These are phyloP conservation scores for Xerocomus spinulosus DNA, from an alignment of 768 basidiomycete genomes.

Conservation along the genomic window DNA sequence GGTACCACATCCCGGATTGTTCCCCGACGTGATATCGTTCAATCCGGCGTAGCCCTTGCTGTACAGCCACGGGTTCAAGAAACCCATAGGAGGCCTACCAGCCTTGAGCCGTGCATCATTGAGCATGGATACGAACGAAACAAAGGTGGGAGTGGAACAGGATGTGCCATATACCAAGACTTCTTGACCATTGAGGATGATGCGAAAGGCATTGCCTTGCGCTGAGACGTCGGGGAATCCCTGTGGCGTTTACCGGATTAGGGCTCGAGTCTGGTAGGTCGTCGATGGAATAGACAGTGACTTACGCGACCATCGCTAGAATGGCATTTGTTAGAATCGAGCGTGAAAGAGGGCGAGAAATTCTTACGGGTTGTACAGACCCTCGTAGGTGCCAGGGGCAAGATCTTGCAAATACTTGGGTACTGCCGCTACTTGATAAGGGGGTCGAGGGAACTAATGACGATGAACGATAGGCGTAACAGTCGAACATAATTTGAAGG, in stretches of 20 bases:
- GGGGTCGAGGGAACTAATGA: slow-evolving; percentile 47
- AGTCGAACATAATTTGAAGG: slow-evolving; percentile 3
- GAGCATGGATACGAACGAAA: slow-evolving; percentile 58
- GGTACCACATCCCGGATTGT: slow-evolving; percentile 59
- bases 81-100: slow-evolving; percentile 47
- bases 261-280: neutral
- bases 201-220: slow-evolving; percentile 46
- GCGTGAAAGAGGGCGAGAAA: neutral
- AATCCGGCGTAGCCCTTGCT: slow-evolving; percentile 29
- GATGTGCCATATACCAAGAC: slow-evolving; percentile 58
- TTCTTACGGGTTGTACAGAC: slow-evolving; percentile 56
- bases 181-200: slow-evolving; percentile 40
- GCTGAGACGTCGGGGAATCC: slow-evolving; percentile 67
- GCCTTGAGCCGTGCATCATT: slow-evolving; percentile 55
- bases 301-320: slow-evolving; percentile 53
- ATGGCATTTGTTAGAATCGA: neutral
- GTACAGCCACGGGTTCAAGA: slow-evolving; percentile 61
- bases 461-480: neutral
- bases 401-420: slow-evolving; percentile 41
- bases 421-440: slow-evolving; percentile 49
- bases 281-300: neutral
- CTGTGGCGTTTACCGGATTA: slow-evolving; percentile 15
- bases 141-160: slow-evolving; percentile 59
- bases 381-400: slow-evolving; percentile 46
- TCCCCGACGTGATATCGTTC: slow-evolving; percentile 57